These are phyloP conservation scores for Smittium mucronatum DNA, from an alignment of 371 early-diverging fungal species.

Conservation along the genomic window DNA sequence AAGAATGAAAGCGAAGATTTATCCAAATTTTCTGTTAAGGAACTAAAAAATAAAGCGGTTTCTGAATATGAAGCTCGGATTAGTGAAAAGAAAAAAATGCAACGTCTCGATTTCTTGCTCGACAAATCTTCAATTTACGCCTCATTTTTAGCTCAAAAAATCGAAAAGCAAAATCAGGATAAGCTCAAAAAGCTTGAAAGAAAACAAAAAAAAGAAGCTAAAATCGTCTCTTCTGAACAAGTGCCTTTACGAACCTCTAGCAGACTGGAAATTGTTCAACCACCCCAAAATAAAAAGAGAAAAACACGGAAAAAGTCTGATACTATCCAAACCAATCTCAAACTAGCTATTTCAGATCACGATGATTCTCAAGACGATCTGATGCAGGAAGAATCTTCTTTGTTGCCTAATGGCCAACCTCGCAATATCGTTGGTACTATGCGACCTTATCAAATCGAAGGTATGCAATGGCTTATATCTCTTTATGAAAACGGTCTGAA, in stretches of 20 bases:
- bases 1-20: background rate
- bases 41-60: constrained; percentile 22
- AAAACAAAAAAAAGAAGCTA: constrained; percentile 29
- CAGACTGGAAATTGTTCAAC: background rate
- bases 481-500: constrained; percentile 95
- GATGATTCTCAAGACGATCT: background rate
- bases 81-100: constrained; percentile 52
- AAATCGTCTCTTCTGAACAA: background rate
- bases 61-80: constrained; percentile 24
- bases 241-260: background rate
- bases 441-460: constrained; percentile 91
- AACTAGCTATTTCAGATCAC: background rate
- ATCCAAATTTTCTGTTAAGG: background rate
- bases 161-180: constrained; percentile 55
- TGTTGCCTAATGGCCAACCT: constrained; percentile 15
- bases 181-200: constrained; percentile 21
- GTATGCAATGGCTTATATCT: constrained; percentile 96
- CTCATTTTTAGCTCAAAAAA: constrained; percentile 56
- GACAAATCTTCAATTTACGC: constrained; percentile 74
- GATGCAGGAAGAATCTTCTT: constrained; percentile 15
- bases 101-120: constrained; percentile 64
- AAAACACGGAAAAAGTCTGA: background rate
- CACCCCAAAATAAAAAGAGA: background rate
- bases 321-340: background rate
- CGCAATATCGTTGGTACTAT: constrained; percentile 51